Conservation (phyloP, 352 stramenopile genomes). For the Plasmopara viticola region DNA sequence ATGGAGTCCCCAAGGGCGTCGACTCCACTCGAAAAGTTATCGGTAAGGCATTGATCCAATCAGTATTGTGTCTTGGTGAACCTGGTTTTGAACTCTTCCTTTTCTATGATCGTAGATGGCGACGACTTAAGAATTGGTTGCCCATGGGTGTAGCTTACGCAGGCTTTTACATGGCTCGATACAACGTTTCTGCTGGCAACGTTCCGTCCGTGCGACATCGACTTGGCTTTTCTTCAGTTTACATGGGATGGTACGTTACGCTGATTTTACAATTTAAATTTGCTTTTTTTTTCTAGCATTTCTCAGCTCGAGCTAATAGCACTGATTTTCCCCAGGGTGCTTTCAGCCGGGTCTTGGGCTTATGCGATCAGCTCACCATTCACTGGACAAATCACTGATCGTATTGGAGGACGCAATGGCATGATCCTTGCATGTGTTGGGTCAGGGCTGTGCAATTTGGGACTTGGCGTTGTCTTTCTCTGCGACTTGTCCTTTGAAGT, state of each 20-base stretch:
- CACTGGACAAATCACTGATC: constrained; percentile 65
- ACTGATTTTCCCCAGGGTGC: constrained; percentile 26
- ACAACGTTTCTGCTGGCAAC: constrained; percentile 68
- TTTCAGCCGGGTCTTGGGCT: constrained; percentile 64
- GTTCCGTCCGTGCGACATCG: constrained; percentile 43
- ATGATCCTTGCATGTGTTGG: constrained; percentile 67
- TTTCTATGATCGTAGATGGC: constrained; percentile 31
- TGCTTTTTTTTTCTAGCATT: background rate
- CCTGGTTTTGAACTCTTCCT: constrained; percentile 1
- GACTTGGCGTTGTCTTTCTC: constrained; percentile 49
- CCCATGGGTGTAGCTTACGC: constrained; percentile 69
- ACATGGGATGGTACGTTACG: constrained; percentile 60
- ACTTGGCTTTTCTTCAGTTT: constrained; percentile 54
- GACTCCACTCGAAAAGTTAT: constrained; percentile 50
- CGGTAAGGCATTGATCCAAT: constrained; percentile 18
- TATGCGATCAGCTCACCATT: constrained; percentile 67
- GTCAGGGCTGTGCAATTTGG: constrained; percentile 54
- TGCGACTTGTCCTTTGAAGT: constrained; percentile 23
- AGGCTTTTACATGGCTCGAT: constrained; percentile 75
- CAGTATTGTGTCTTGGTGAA: background rate
- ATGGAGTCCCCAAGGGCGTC: constrained; percentile 43
- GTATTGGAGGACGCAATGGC: constrained; percentile 58
- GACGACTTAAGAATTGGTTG: constrained; percentile 69
- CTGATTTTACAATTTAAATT: background rate
- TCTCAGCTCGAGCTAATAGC: no score